phyloP scores from a whole-genome alignment of 2,329 filamentous ascomycete genomes.

The Nemania abortiva region DNA sequence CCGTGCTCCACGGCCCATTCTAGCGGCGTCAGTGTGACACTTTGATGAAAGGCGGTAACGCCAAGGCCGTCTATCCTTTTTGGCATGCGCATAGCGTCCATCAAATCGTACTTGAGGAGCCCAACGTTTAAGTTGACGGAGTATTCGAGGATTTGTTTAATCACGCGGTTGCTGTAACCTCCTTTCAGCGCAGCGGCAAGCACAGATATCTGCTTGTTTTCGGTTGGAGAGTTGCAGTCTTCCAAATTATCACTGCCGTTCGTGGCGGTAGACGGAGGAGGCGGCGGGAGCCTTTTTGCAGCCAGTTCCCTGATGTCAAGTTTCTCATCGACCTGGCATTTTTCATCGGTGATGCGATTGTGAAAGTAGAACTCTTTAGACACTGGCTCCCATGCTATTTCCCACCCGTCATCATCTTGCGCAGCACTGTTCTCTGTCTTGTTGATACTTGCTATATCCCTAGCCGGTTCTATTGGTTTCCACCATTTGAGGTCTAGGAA shows the following conservation, averaged over 20 bases:
- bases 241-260: too few relatives aligned
- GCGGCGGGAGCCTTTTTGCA: too few relatives aligned
- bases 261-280: too few relatives aligned
- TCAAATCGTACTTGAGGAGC: not conserved
- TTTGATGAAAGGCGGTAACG: too few relatives aligned
- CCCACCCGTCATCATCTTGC: not conserved
- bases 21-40: slow-evolving; percentile 1
- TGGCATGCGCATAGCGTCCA: too few relatives aligned
- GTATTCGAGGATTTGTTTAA: not conserved
- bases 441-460: not conserved
- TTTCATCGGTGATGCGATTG: not conserved
- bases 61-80: too few relatives aligned
- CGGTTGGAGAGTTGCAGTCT: not conserved
- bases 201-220: not conserved
- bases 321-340: not conserved
- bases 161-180: not conserved
- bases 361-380: not conserved
- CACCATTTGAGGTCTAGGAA: not conserved
- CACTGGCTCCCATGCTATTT: not conserved
- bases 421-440: not conserved
- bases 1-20: slow-evolving; percentile 18
- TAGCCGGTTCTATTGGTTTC: not conserved
- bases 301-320: not conserved
- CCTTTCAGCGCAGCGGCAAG: not conserved
- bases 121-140: not conserved